Base-by-base conservation (phyloP, 2,329 filamentous ascomycete species). In the Fusarium concolor region DNA sequence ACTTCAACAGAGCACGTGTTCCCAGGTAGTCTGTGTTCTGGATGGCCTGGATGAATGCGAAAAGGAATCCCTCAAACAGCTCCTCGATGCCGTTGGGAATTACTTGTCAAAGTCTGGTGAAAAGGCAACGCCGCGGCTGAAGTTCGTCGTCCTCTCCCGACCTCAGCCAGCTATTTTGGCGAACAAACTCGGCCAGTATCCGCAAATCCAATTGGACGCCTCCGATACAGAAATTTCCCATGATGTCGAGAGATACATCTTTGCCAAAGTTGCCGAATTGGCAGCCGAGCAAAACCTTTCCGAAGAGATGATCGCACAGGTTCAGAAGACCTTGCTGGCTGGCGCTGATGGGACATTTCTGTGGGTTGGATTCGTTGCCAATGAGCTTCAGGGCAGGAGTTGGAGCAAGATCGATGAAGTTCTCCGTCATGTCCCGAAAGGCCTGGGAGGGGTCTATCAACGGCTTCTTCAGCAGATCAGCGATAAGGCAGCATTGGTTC, bases 271-370 rank as follows among this genome's bases (percentile, higher is more conserved):
- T 28, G 39, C 38, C 3, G 50, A 53, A 15, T 12, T 53, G 11
- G 39, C 50, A 14, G 43, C 28, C 6, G 50, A 53, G n/a, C 50
- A 43, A 43, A 14, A 41, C 20, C 38, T 53, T 18, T 28, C 50
- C 22, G 28, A 53, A 31, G 29, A 35, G 4, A 41, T 18, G 11
- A 10, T 51, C 4, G 14, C 38, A 10, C 38, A 53, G 31, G 39
- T 53, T 3, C 12, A 24, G 29, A 10, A 53, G 20, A 42, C 50
- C 12, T 35, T 53, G 38, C 9, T 53, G 28, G 28, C 39, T 18
- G 50, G 50, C 17, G 50, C 50, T 31, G 50, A 53, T 18, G 50
- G 50, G 7, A 53, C 50, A 10, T 53, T 53, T 43, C 38, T 53
- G 8, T 53, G 50, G 50, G 50, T 53, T 7, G 50, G 50, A 10